A percentile compares a stretch with the other conserved stretches of the same genome.
Conservation (phyloP, 345 rosid species). For the Syzygium jambos region DNA sequence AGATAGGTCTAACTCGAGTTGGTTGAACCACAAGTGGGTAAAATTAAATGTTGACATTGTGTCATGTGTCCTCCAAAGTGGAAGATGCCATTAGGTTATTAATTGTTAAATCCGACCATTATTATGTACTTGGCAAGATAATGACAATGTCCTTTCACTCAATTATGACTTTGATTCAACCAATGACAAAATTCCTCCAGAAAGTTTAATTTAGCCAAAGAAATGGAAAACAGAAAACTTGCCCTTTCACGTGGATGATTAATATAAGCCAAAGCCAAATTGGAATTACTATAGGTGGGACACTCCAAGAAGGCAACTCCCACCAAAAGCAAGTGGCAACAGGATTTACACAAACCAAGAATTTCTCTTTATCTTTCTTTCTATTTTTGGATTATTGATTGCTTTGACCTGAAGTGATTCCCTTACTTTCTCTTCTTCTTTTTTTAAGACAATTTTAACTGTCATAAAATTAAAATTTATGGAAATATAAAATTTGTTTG, state of each 20-base stretch:
- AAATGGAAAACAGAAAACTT: neutral
- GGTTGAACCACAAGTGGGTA: neutral
- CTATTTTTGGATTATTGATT: neutral
- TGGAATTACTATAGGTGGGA: neutral
- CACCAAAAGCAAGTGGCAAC: neutral
- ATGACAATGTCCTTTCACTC: neutral
- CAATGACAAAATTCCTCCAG: neutral
- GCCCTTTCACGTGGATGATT: neutral
- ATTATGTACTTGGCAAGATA: neutral
- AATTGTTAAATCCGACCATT: neutral
- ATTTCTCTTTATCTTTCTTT: neutral
- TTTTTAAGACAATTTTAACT: neutral
- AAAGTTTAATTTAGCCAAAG: neutral
- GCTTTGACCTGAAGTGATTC: neutral
- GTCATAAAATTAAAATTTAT: no score
- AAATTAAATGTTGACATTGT: neutral
- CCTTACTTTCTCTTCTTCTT: neutral
- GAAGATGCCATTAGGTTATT: neutral
- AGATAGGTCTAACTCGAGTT: neutral
- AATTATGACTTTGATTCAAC: neutral
- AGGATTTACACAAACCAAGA: neutral
- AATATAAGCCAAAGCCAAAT: neutral
- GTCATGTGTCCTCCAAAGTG: neutral
- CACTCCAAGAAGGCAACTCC: neutral
- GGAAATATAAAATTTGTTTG: no score